phyloP scores from a whole-genome alignment of 2,329 filamentous ascomycete genomes.

The Monosporascus sp. region DNA sequence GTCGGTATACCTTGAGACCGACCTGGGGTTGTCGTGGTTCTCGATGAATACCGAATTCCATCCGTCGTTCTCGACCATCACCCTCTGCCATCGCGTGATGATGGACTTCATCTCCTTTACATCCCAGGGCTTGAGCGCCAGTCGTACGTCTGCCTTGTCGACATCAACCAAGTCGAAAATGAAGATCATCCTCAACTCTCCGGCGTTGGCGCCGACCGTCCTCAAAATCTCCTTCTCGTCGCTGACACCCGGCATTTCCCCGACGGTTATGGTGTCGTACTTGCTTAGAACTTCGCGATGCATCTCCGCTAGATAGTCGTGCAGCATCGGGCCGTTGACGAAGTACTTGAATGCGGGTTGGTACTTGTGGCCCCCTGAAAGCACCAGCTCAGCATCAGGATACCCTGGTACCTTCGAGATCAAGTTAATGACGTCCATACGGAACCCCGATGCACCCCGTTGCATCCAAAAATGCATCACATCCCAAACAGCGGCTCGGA shows the following conservation, averaged over 20 bases:
- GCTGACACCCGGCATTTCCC: slow-evolving; percentile 61
- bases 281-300: slow-evolving; percentile 48
- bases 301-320: slow-evolving; percentile 65
- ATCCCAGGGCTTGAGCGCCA: slow-evolving; percentile 42
- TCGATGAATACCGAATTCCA: slow-evolving; percentile 63
- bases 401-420: slow-evolving; percentile 59
- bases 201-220: slow-evolving; percentile 53
- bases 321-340: slow-evolving; percentile 63
- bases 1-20: slow-evolving; percentile 48
- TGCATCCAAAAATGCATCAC: slow-evolving; percentile 77
- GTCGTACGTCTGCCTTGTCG: slow-evolving; percentile 41
- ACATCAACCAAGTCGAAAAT: slow-evolving; percentile 61
- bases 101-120: slow-evolving; percentile 33
- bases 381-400: slow-evolving; percentile 51
- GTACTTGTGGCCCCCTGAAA: slow-evolving; percentile 33
- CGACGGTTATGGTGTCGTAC: slow-evolving; percentile 65
- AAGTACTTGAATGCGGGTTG: slow-evolving; percentile 54
- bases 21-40: slow-evolving; percentile 59
- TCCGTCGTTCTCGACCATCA: slow-evolving; percentile 45
- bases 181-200: slow-evolving; percentile 65
- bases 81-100: slow-evolving; percentile 32
- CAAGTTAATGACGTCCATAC: slow-evolving; percentile 71
- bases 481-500: slow-evolving; percentile 64
- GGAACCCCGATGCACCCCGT: slow-evolving; percentile 66
- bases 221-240: slow-evolving; percentile 50